Evolutionary conservation across 352 stramenopile species (phyloP), one percentile per base, ranked within the genome.

Genomic region (Phytophthora boehmeriae): DNA sequence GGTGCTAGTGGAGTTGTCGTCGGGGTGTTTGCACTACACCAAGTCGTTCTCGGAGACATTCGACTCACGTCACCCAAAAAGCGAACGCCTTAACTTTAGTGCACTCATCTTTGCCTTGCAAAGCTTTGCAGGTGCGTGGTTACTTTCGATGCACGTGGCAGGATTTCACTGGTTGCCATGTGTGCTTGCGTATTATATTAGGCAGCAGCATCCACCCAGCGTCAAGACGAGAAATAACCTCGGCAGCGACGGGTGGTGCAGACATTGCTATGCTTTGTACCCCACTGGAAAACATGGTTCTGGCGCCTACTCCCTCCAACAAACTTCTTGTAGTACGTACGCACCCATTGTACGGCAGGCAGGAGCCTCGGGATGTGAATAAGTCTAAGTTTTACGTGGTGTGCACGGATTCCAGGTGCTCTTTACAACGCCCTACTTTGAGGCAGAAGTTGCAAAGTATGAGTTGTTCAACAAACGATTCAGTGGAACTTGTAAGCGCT

Each of bases 101-200:
- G 76, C 75, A 17, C 66, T 89, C 30, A 68, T 90, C 43, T 90
- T 90, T 49, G 81, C 81, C 43, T 60, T 91, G 16, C 75, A 87
- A 57, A 80, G 73, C 48, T 88, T 91, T 45, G 75, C 81, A 36
- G 68, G 69, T 81, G 22, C 13, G 56, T 8, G 36, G 30, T 22
- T 6, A 45, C 11, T 44, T 1, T n/a, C 14, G 11, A n/a, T 14
- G 14, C 11, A 30, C 41, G 5, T 10, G 1, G 10, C 16, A 19
- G 14, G 34, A 14, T 17, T 19, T 41, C 34, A 41, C 34, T 41
- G 10, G 5, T 9, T 41, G 9, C 17, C 41, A 19, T 19, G 11
- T 30, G 25, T 6, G 3, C 6, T 8, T 30, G 6, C 6, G 25
- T 30, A n/a, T 25, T 1, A 42, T 59, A 23, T 8, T 32, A 73